Conservation (phyloP, 2,329 filamentous ascomycete genomes). For the Chaetothyriales sp. region DNA sequence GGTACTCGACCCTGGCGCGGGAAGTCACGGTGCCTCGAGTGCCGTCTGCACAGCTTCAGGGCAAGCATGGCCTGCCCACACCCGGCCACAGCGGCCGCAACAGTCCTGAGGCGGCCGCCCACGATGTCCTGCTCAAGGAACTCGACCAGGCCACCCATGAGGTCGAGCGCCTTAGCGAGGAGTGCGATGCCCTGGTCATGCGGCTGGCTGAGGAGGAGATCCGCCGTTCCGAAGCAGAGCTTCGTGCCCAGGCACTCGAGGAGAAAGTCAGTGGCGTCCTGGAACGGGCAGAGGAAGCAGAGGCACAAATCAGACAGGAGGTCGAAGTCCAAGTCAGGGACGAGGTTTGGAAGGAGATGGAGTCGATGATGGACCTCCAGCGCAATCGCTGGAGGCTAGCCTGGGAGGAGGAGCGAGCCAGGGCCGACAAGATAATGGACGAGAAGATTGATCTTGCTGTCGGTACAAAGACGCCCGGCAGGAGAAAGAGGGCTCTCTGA, state of each 20-base stretch:
- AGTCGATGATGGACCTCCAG: constrained; percentile 60
- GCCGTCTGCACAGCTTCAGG: constrained; percentile 59
- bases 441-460: constrained; percentile 61
- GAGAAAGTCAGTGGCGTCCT: constrained; percentile 51
- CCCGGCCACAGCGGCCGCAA: constrained; percentile 26
- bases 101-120: constrained; percentile 35
- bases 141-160: constrained; percentile 72
- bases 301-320: constrained; percentile 65
- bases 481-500: not conserved
- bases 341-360: constrained; percentile 78
- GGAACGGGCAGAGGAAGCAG: constrained; percentile 53
- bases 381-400: constrained; percentile 68
- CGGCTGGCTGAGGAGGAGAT: constrained; percentile 59
- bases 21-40: constrained; percentile 86
- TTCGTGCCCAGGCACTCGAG: constrained; percentile 53
- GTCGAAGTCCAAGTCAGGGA: constrained; percentile 48
- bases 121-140: constrained; percentile 34
- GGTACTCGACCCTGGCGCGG: constrained; percentile 82
- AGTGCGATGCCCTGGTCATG: constrained; percentile 60
- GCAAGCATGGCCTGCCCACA: constrained; percentile 6
- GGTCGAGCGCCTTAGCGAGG: constrained; percentile 62
- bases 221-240: constrained; percentile 56
- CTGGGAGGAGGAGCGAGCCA: constrained; percentile 53
- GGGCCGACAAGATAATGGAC: constrained; percentile 70
- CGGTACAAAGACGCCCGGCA: not conserved